Conservation (phyloP, 352 stramenopile species). For the Globisporangium mamillatum region DNA sequence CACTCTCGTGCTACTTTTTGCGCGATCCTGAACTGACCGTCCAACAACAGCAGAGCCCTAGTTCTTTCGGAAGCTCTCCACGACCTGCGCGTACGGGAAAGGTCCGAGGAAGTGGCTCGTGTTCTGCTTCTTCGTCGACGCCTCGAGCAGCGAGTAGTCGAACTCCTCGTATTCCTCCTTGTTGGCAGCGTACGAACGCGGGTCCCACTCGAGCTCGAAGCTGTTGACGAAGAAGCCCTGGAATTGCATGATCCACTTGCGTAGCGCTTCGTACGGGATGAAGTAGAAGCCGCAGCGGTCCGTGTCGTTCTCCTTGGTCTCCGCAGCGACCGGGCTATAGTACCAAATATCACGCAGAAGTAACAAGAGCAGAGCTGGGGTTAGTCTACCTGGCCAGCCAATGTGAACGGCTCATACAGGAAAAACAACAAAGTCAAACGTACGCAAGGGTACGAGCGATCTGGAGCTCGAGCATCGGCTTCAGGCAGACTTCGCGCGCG, state of each 20-base stretch:
- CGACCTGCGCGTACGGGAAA: conserved; percentile 68
- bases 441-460: conserved; percentile 59
- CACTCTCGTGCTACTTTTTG: too few species aligned
- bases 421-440: neutral
- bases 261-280: conserved; percentile 75
- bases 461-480: conserved; percentile 71
- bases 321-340: conserved; percentile 37
- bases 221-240: conserved; percentile 83
- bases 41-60: neutral
- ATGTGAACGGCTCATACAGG: neutral
- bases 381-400: neutral
- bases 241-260: conserved; percentile 74
- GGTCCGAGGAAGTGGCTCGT: conserved; percentile 66
- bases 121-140: conserved; percentile 69
- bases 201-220: conserved; percentile 73
- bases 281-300: conserved; percentile 84
- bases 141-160: conserved; percentile 64
- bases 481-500: conserved; percentile 59
- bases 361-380: neutral
- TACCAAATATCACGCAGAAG: neutral
- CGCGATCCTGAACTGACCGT: neutral
- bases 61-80: conserved; percentile 35
- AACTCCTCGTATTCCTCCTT: conserved; percentile 35
- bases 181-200: conserved; percentile 67
- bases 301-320: conserved; percentile 72